Evolutionary conservation across 2,329 filamentous ascomycete genomes (phyloP).

Genomic region (Xylaria hypoxylon): DNA sequence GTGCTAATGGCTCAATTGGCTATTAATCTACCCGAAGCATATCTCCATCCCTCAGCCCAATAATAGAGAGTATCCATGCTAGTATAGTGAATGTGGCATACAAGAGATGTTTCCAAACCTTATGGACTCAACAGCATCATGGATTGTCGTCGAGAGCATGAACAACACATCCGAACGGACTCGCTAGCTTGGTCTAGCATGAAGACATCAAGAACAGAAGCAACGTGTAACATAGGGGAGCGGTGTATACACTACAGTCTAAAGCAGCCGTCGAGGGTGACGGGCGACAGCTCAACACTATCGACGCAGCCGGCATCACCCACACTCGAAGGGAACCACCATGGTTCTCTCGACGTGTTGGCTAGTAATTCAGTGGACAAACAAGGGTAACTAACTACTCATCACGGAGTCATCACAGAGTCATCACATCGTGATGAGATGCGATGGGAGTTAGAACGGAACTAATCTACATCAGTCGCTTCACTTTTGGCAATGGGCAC

Average conservation of each 20-base stretch:
- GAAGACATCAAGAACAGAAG: slow-evolving; percentile 14
- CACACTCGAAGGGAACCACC: slow-evolving; percentile 12
- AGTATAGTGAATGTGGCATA: slow-evolving; percentile 19
- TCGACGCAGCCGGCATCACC: slow-evolving; percentile 14
- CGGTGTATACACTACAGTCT: slow-evolving; percentile 24
- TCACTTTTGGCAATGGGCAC: slow-evolving; percentile 36
- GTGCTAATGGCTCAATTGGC: slow-evolving; percentile 22
- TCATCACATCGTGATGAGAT: not conserved
- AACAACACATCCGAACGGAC: slow-evolving; percentile 31
- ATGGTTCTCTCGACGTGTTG: slow-evolving; percentile 27
- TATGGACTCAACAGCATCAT: slow-evolving; percentile 16
- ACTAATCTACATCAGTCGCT: slow-evolving; percentile 22
- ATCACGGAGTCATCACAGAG: slow-evolving; percentile 11
- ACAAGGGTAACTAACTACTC: slow-evolving; percentile 15
- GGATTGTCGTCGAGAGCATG: slow-evolving; percentile 18
- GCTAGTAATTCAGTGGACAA: slow-evolving; percentile 17
- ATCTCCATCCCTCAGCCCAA: slow-evolving; percentile 20
- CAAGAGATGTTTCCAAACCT: slow-evolving; percentile 19
- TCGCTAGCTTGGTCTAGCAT: slow-evolving; percentile 13
- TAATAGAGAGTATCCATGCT: not conserved
- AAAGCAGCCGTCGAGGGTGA: slow-evolving; percentile 26
- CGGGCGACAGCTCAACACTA: slow-evolving; percentile 23
- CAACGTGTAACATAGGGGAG: slow-evolving; percentile 28
- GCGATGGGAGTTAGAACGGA: slow-evolving; percentile 10
- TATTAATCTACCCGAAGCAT: slow-evolving; percentile 16